These are phyloP conservation scores for Teunomyces aglyptinius DNA, from an alignment of 805 yeast genomes.

Conservation along the genomic window DNA sequence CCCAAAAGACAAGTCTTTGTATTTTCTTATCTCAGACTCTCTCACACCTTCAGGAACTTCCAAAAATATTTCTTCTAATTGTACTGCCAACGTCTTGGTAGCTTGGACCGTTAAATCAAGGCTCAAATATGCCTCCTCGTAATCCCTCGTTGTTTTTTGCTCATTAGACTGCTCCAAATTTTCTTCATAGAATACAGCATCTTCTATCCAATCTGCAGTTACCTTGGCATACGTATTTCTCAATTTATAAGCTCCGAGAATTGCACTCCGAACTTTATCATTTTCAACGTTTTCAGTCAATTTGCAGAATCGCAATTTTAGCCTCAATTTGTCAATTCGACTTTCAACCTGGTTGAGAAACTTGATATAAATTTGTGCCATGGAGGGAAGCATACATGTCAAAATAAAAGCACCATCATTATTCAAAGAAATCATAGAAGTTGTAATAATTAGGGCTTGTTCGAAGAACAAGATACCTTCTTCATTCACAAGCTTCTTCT, in stretches of 20 bases:
- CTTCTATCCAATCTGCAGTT: slow-evolving; percentile 54
- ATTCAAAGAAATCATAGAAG: slow-evolving; percentile 34
- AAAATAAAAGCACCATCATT: slow-evolving; percentile 37
- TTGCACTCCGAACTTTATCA: slow-evolving; percentile 31
- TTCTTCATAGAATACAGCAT: slow-evolving; percentile 43
- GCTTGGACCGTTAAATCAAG: slow-evolving; percentile 66
- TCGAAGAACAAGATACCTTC: slow-evolving; percentile 44
- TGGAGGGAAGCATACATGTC: slow-evolving; percentile 30
- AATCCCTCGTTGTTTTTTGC: slow-evolving; percentile 18
- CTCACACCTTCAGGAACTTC: slow-evolving; percentile 58
- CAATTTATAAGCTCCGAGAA: slow-evolving; percentile 44
- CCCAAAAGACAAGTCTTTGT: slow-evolving; percentile 62
- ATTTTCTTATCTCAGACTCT: slow-evolving; percentile 51
- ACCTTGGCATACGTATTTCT: slow-evolving; percentile 49
- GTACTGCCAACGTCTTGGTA: slow-evolving; percentile 53
- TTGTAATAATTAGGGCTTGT: slow-evolving; percentile 47
- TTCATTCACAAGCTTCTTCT: slow-evolving; percentile 21
- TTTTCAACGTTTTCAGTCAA: slow-evolving; percentile 34
- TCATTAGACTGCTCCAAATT: slow-evolving; percentile 3
- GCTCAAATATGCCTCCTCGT: slow-evolving; percentile 46
- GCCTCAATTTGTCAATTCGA: slow-evolving; percentile 28
- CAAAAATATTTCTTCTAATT: slow-evolving; percentile 54
- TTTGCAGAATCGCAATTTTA: slow-evolving; percentile 45
- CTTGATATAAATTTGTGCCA: slow-evolving; percentile 25
- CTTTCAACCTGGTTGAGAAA: slow-evolving; percentile 29